phyloP scores from a whole-genome alignment of 768 basidiomycete species.

The Xanthoconium purpureum region DNA sequence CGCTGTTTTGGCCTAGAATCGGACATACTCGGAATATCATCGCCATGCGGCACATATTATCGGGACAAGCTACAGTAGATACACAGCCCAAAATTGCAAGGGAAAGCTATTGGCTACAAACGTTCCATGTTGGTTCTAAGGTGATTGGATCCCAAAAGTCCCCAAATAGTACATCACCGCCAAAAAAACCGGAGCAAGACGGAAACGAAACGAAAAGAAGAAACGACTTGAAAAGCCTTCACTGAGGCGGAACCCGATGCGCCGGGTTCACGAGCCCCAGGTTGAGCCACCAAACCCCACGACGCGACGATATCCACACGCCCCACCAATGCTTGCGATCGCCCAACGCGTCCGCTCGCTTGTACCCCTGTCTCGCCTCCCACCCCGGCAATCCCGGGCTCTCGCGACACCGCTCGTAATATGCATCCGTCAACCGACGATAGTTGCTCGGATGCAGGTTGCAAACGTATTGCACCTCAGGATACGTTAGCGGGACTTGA shows the following conservation, averaged over 20 bases:
- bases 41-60: background rate
- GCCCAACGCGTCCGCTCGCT: conserved; percentile 51
- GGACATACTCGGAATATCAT: no score
- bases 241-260: conserved; percentile 7
- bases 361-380: conserved; percentile 39
- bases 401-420: conserved; percentile 35
- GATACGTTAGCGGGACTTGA: conserved; percentile 38
- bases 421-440: conserved; percentile 26
- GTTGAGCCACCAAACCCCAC: conserved; percentile 44
- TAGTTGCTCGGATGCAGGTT: conserved; percentile 18
- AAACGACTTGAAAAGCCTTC: background rate
- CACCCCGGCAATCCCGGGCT: conserved; percentile 39
- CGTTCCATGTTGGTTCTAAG: background rate
- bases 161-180: background rate
- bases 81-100: background rate
- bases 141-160: background rate
- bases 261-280: conserved; percentile 39
- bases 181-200: background rate
- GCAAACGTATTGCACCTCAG: conserved; percentile 26
- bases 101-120: conserved; percentile 15
- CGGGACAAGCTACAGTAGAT: background rate
- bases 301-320: conserved; percentile 26
- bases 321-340: conserved; percentile 46
- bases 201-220: background rate
- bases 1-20: no score